phyloP scores from a whole-genome alignment of 345 rosid species.

The Punica granatum region DNA sequence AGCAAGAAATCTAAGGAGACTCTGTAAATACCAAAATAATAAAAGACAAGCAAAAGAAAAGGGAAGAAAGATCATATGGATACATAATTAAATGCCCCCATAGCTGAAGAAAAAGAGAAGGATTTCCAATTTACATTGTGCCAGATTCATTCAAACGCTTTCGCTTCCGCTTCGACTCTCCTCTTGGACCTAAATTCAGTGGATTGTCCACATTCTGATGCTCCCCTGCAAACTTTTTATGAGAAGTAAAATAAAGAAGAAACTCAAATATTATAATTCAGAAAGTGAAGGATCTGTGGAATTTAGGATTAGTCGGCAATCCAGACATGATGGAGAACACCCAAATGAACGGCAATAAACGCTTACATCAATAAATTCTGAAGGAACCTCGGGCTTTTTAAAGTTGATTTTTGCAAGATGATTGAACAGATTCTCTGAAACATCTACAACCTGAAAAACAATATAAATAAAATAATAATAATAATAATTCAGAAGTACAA shows the following conservation, averaged over 20 bases:
- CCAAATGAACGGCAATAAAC: not conserved
- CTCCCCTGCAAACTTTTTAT: constrained; percentile 32
- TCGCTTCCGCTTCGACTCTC: constrained; percentile 41
- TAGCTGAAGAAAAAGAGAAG: constrained; percentile 1
- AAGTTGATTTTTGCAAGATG: constrained; percentile 42
- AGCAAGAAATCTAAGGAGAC: not conserved
- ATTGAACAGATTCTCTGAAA: constrained; percentile 50
- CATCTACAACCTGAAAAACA: constrained; percentile 50
- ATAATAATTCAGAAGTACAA: not conserved
- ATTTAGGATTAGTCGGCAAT: not conserved
- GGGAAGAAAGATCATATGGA: not conserved
- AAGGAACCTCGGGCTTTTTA: constrained; percentile 27
- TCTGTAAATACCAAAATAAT: not conserved
- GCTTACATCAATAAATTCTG: constrained; percentile 43
- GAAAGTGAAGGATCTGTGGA: not conserved
- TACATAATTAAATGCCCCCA: not conserved
- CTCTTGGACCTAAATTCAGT: constrained; percentile 20
- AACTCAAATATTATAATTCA: constrained; percentile 3
- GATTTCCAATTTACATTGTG: constrained; percentile 29
- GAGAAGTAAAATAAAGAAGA: constrained; percentile 7
- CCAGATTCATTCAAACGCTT: constrained; percentile 26
- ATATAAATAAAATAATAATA: not conserved
- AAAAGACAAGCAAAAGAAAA: not conserved
- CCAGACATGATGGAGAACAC: not conserved
- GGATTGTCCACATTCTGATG: constrained; percentile 26